Conservation (phyloP, 169 alveolate genomes). For the Plasmodium relictum region DNA sequence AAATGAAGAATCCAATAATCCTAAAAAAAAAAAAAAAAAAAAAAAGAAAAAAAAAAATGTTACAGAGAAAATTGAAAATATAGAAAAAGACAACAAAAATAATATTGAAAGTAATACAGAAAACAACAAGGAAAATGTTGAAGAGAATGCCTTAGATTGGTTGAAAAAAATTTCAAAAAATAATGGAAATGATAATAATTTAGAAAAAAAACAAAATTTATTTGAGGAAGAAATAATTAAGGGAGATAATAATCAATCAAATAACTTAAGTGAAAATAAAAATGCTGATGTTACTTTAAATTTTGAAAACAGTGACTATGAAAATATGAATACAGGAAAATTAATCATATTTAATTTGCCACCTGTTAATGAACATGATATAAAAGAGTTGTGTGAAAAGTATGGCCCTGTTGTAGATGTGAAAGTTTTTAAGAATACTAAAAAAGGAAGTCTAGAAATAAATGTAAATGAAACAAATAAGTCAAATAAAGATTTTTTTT, state of each 20-base stretch:
- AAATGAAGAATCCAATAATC: neutral
- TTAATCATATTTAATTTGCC: constrained; percentile 72
- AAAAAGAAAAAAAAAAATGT: neutral
- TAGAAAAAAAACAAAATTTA: neutral
- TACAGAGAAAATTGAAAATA: neutral
- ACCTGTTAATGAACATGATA: constrained; percentile 61
- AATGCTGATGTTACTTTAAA: neutral
- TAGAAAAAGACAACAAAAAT: neutral
- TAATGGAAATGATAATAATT: constrained; percentile 11
- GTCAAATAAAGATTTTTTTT: constrained; percentile 54
- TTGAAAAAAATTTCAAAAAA: constrained; percentile 61
- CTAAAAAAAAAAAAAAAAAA: constrained; percentile 1
- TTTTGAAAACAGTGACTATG: neutral
- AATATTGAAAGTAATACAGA: neutral
- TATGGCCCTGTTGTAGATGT: constrained; percentile 80
- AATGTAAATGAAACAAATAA: constrained; percentile 29
- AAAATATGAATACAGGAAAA: constrained; percentile 76
- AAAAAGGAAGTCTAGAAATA: constrained; percentile 43
- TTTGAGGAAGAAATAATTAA: neutral
- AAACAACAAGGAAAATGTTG: constrained; percentile 9
- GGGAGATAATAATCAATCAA: neutral
- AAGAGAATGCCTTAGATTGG: constrained; percentile 70
- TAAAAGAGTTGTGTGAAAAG: constrained; percentile 62
- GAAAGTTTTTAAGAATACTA: constrained; percentile 61
- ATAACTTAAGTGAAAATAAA: constrained; percentile 6